Conservation (phyloP, 139 green algal genomes). For the Chlorella sp. region DNA sequence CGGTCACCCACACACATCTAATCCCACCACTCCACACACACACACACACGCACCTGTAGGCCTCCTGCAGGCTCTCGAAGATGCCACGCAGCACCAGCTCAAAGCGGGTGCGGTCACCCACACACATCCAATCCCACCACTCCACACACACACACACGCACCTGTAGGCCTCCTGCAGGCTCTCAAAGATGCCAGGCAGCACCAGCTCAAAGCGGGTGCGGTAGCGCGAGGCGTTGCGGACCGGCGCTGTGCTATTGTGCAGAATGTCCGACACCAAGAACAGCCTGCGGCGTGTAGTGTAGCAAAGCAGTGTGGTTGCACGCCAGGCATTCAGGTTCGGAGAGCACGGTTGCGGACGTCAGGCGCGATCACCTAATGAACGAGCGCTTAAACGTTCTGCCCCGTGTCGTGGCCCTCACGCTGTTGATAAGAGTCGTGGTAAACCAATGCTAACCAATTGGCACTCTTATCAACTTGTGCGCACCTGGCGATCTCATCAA, state of each 20-base stretch:
- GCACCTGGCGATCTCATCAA: background rate
- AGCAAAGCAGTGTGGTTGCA: no score
- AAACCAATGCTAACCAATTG: no score
- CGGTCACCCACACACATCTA: constrained; percentile 34
- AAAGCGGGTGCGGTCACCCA: constrained; percentile 52
- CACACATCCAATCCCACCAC: background rate
- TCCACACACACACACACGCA: constrained; percentile 2
- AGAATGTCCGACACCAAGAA: constrained; percentile 92
- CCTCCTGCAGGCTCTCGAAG: constrained; percentile 68
- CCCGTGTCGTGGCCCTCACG: no score
- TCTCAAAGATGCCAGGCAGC: constrained; percentile 82
- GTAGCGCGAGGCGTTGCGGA: constrained; percentile 85
- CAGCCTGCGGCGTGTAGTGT: no score
- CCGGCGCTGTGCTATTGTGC: constrained; percentile 73
- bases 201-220: constrained; percentile 63
- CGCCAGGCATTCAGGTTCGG: no score
- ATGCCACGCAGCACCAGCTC: constrained; percentile 77
- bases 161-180: constrained; percentile 47
- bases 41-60: constrained; percentile 23
- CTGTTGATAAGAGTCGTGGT: no score
- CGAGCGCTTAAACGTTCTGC: no score
- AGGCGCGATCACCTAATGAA: no score
- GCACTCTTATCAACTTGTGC: background rate
- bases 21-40: background rate
- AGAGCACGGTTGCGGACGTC: no score